Evolutionary conservation across 2,329 filamentous ascomycete species (phyloP).

Genomic region (Cladophialophora psammophila): DNA sequence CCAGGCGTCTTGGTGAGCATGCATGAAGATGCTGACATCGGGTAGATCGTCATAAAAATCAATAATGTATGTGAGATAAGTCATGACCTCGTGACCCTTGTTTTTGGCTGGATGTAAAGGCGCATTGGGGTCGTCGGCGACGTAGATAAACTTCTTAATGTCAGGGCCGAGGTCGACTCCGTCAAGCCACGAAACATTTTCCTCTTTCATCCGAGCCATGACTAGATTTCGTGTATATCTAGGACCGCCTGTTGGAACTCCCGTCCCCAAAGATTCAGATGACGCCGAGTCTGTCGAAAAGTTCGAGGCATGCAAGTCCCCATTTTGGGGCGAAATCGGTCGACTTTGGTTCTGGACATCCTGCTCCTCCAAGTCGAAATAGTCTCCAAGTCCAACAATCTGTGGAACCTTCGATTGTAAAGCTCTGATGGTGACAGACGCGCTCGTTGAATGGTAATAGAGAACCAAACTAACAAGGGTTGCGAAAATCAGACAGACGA

Average conservation of each 20-base stretch:
- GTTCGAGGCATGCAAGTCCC: slow-evolving; percentile 22
- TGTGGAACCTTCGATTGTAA: slow-evolving; percentile 42
- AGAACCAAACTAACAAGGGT: slow-evolving; percentile 23
- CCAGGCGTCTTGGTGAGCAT: slow-evolving; percentile 64
- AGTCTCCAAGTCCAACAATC: slow-evolving; percentile 49
- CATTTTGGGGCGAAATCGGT: not conserved
- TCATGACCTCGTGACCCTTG: slow-evolving; percentile 69
- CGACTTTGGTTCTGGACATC: slow-evolving; percentile 14
- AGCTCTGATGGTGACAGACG: slow-evolving; percentile 27
- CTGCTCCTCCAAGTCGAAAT: slow-evolving; percentile 24
- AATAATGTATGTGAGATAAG: slow-evolving; percentile 69
- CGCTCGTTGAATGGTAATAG: slow-evolving; percentile 30
- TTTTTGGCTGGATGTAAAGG: slow-evolving; percentile 62
- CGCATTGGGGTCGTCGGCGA: slow-evolving; percentile 60
- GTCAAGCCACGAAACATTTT: slow-evolving; percentile 58
- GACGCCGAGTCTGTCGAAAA: slow-evolving; percentile 20
- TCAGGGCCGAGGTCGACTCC: slow-evolving; percentile 55
- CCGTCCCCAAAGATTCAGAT: slow-evolving; percentile 33
- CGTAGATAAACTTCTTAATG: slow-evolving; percentile 58
- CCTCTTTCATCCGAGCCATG: slow-evolving; percentile 57
- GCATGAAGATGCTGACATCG: slow-evolving; percentile 67
- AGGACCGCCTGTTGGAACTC: slow-evolving; percentile 46
- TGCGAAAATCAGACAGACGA: slow-evolving; percentile 27
- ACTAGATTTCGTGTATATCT: slow-evolving; percentile 64
- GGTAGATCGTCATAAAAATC: slow-evolving; percentile 67